These are phyloP conservation scores for Phaeotremella fagi DNA, from an alignment of 768 basidiomycete species.

Conservation along the genomic window DNA sequence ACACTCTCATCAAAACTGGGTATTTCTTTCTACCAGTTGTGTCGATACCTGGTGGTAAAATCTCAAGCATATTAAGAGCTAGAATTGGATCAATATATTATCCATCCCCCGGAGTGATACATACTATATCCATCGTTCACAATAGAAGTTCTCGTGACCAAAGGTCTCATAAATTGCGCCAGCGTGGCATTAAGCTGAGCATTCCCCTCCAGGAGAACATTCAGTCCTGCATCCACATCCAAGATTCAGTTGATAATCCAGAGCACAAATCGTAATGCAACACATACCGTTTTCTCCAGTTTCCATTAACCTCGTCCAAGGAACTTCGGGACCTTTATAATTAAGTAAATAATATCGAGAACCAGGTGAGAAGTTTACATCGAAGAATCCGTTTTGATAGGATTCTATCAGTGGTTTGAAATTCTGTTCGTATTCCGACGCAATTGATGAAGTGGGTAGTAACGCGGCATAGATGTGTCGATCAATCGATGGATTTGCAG, in stretches of 20 bases:
- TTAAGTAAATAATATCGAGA: constrained; percentile 77
- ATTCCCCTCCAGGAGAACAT: constrained; percentile 69
- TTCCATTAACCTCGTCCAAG: constrained; percentile 77
- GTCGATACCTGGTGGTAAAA: constrained; percentile 88
- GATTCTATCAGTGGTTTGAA: constrained; percentile 45
- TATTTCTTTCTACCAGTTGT: constrained; percentile 93
- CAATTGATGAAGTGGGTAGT: constrained; percentile 58
- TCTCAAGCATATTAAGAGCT: constrained; percentile 75
- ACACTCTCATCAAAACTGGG: constrained; percentile 87
- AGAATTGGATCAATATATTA: background rate
- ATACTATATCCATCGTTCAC: constrained; percentile 74
- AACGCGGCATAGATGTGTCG: constrained; percentile 77
- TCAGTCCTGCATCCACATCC: constrained; percentile 49
- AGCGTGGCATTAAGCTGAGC: constrained; percentile 61
- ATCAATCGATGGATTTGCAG: constrained; percentile 74
- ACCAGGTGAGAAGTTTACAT: constrained; percentile 72
- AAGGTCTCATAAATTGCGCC: constrained; percentile 65
- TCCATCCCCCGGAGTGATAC: constrained; percentile 26
- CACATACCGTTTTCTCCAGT: constrained; percentile 49
- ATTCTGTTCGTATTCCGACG: constrained; percentile 21
- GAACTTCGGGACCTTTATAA: constrained; percentile 75
- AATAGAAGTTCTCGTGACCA: constrained; percentile 65
- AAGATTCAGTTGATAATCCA: background rate
- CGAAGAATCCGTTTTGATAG: constrained; percentile 56
- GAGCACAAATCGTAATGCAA: background rate